These are phyloP conservation scores for Violaceomyces palustris DNA, from an alignment of 1,284 basidiomycete genomes.

Conservation along the genomic window DNA sequence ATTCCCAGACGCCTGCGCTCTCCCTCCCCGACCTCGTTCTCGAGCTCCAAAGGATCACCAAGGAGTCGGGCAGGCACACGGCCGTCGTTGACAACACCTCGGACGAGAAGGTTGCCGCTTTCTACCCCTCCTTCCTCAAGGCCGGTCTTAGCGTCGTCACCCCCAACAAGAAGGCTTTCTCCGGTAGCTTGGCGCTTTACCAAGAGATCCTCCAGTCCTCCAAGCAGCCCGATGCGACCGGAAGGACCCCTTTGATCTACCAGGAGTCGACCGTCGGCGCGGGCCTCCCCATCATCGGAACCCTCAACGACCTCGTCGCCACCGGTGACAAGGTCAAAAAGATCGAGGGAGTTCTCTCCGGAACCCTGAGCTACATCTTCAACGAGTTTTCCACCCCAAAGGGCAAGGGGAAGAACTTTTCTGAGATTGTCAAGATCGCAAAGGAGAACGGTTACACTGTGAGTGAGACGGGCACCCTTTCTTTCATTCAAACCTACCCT, in stretches of 20 bases:
- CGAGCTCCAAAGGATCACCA: slow-evolving; percentile 33
- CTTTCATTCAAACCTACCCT: too few species aligned
- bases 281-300: slow-evolving; percentile 84
- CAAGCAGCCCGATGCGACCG: slow-evolving; percentile 13
- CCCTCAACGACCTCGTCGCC: slow-evolving; percentile 80
- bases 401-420: slow-evolving; percentile 62
- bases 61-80: slow-evolving; percentile 52
- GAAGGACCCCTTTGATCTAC: slow-evolving; percentile 63
- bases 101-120: slow-evolving; percentile 71
- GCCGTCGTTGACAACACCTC: slow-evolving; percentile 93
- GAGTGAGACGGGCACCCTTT: not conserved
- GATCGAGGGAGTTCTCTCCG: slow-evolving; percentile 73
- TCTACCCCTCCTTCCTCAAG: slow-evolving; percentile 77
- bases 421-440: slow-evolving; percentile 80
- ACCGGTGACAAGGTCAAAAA: slow-evolving; percentile 77
- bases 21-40: slow-evolving; percentile 30
- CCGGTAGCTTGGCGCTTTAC: slow-evolving; percentile 69
- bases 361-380: slow-evolving; percentile 98
- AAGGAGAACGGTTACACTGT: slow-evolving; percentile 85
- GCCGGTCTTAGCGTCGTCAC: slow-evolving; percentile 84
- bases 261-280: slow-evolving; percentile 95
- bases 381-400: slow-evolving; percentile 69
- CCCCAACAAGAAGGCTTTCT: slow-evolving; percentile 96
- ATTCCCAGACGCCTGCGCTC: slow-evolving; percentile 27
- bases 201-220: slow-evolving; percentile 60